Percentiles rank a stretch among this genome's conserved stretches.
Conservation (phyloP, 108 stramenopile genomes). For the Cyclostephanos invisitatus region DNA sequence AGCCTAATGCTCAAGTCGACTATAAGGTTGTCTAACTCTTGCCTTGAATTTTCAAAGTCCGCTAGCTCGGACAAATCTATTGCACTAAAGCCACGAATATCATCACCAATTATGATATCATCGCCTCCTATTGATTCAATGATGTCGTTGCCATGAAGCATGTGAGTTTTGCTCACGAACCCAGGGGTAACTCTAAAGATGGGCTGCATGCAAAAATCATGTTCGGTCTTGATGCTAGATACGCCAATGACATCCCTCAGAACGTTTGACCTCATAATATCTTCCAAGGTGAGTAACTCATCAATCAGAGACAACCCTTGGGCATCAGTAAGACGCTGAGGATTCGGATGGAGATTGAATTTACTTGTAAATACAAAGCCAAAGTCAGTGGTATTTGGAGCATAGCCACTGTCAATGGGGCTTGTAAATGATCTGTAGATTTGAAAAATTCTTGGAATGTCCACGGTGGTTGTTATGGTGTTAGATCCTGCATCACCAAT, state of each 20-base stretch:
- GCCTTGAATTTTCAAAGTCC: constrained; percentile 9
- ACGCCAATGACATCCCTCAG: constrained; percentile 20
- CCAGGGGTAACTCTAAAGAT: constrained; percentile 24
- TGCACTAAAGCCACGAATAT: constrained; percentile 18
- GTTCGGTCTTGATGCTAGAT: constrained; percentile 4
- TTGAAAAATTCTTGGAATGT: constrained; percentile 31
- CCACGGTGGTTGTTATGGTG: constrained; percentile 1
- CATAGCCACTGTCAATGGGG: constrained; percentile 14
- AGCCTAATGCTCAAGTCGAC: constrained; percentile 13
- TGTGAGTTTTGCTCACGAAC: constrained; percentile 18
- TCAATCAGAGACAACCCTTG: constrained; percentile 25
- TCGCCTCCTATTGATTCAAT: constrained; percentile 6
- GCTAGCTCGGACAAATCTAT: constrained; percentile 23
- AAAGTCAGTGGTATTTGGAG: constrained; percentile 11
- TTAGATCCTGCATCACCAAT: constrained; percentile 38
- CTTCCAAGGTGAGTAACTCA: constrained; percentile 10
- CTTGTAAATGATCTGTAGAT: constrained; percentile 17
- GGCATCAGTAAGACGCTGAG: constrained; percentile 25
- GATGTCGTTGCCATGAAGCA: constrained; percentile 16
- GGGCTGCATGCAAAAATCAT: constrained; percentile 23
- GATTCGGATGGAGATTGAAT: constrained; percentile 26
- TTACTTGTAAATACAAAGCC: constrained; percentile 23
- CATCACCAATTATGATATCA: constrained; percentile 23
- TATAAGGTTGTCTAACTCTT: constrained; percentile 21
- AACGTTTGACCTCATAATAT: constrained; percentile 11